Percentiles rank a stretch among this genome's conserved stretches.
Conservation (phyloP, 345 rosid species). For the rapeseed (Brassica napus) region Da-Ae NC_063447.1:2076501-2077000, state of each 20-base stretch:
- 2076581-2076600: neutral
- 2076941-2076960: neutral
- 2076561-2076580: neutral
- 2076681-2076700: neutral
- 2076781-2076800: neutral
- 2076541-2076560: neutral
- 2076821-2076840: neutral
- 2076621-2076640: neutral
- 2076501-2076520: neutral
- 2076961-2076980: conserved; percentile 56
- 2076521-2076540: neutral
- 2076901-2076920: neutral
- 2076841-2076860: neutral
- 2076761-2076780: neutral
- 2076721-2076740: neutral
- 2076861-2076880: neutral
- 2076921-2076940: neutral
- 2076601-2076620: neutral
- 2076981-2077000: conserved; percentile 79
- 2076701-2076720: neutral
- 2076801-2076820: neutral
- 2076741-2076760: neutral
- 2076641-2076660: neutral
- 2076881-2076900: neutral
- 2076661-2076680: neutral